phyloP scores from a whole-genome alignment of 306 rosid genomes.

The Chamaecrista fasciculata region DNA sequence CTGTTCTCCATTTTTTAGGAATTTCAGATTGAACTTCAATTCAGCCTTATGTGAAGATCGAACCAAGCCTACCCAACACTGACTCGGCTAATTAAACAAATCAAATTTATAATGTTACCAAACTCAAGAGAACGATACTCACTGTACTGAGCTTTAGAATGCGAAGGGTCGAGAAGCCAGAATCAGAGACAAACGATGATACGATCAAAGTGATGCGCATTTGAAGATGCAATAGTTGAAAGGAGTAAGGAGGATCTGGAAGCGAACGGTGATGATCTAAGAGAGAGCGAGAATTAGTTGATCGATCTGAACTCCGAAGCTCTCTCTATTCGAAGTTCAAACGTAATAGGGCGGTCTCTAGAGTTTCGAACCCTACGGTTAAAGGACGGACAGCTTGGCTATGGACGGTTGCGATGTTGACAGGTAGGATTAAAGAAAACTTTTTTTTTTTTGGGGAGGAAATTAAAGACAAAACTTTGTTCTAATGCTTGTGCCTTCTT shows the following conservation, averaged over 20 bases:
- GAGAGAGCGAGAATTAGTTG: not conserved
- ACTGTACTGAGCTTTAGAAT: conserved; percentile 39
- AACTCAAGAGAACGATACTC: conserved; percentile 24
- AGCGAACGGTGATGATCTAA: not conserved
- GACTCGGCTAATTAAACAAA: not conserved
- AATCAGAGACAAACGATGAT: not conserved
- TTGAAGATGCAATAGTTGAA: conserved; percentile 52
- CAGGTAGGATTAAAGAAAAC: conserved; percentile 26
- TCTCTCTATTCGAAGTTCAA: conserved; percentile 77
- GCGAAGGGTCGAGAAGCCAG: conserved; percentile 21
- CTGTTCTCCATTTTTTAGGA: not conserved
- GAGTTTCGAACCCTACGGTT: conserved; percentile 60
- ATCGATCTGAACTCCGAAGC: conserved; percentile 40
- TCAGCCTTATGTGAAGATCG: not conserved
- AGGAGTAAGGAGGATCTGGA: conserved; percentile 30
- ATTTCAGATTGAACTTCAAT: not conserved
- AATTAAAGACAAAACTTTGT: too few relatives aligned
- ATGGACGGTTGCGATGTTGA: conserved; percentile 27
- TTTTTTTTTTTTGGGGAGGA: too few relatives aligned
- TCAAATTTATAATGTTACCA: conserved; percentile 14
- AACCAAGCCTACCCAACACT: not conserved
- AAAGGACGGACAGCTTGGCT: conserved; percentile 37
- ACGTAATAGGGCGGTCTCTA: conserved; percentile 64
- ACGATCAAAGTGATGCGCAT: conserved; percentile 32
- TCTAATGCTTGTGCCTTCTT: not conserved